These are phyloP conservation scores for Debaryomycetaceae sp. DNA, from an alignment of 1,139 yeast species.

Conservation along the genomic window DNA sequence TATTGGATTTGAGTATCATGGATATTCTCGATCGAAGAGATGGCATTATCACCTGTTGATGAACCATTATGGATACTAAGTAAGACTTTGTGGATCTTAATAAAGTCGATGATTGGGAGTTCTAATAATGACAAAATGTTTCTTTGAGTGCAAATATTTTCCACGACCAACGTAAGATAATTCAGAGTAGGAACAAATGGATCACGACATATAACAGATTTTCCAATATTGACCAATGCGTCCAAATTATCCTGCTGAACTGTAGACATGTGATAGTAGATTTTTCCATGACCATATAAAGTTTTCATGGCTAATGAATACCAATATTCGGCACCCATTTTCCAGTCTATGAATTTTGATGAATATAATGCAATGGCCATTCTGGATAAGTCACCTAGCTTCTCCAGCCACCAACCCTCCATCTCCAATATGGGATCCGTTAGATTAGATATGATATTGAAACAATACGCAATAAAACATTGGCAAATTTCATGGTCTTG, in stretches of 20 bases:
- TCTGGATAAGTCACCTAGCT: conserved; percentile 72
- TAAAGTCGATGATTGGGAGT: conserved; percentile 62
- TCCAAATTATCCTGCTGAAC: conserved; percentile 78
- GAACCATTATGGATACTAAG: conserved; percentile 45
- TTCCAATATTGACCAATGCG: conserved; percentile 74
- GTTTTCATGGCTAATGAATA: conserved; percentile 66
- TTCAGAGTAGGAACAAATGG: conserved; percentile 81
- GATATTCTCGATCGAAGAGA: conserved; percentile 21
- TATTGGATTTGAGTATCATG: conserved; percentile 45
- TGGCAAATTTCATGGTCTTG: conserved; percentile 48
- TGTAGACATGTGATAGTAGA: conserved; percentile 78
- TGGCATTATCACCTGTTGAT: conserved; percentile 5
- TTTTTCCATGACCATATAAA: conserved; percentile 74
- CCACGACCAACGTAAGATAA: conserved; percentile 70
- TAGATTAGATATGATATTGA: conserved; percentile 49
- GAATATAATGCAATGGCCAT: conserved; percentile 83
- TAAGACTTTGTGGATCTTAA: conserved; percentile 60
- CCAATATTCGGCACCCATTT: conserved; percentile 75
- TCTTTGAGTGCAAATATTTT: conserved; percentile 71
- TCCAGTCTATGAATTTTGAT: conserved; percentile 78
- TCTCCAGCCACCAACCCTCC: conserved; percentile 78
- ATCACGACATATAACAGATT: conserved; percentile 72
- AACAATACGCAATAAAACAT: conserved; percentile 48
- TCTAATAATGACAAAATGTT: conserved; percentile 57
- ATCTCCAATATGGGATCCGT: conserved; percentile 51